Evolutionary conservation across 768 basidiomycete species (phyloP).

Genomic region (Amanita rubescens): DNA sequence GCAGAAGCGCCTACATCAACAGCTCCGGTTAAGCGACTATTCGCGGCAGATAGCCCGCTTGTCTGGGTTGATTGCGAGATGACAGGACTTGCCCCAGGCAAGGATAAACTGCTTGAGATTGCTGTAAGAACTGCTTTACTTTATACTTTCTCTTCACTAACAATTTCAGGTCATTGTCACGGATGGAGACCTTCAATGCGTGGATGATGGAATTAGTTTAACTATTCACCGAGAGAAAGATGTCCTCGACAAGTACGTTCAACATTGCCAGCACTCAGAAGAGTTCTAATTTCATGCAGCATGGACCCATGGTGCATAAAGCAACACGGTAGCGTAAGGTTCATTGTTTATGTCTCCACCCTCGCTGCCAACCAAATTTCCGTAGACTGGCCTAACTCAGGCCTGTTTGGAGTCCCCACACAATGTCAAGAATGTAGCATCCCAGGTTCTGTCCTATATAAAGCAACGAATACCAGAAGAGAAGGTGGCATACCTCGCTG

Average conservation of each 20-base stretch:
- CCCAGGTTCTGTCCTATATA: conserved; percentile 66
- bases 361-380: background rate
- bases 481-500: conserved; percentile 66
- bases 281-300: conserved; percentile 26
- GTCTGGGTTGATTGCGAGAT: conserved; percentile 90
- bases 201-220: conserved; percentile 76
- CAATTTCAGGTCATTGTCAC: conserved; percentile 70
- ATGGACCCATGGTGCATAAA: conserved; percentile 87
- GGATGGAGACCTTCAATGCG: conserved; percentile 69
- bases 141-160: background rate
- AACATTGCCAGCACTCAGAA: background rate
- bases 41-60: conserved; percentile 53
- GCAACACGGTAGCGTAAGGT: conserved; percentile 67
- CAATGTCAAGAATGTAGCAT: conserved; percentile 49
- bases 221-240: conserved; percentile 68
- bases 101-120: conserved; percentile 74
- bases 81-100: conserved; percentile 65
- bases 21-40: conserved; percentile 22
- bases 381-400: conserved; percentile 73
- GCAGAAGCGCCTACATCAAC: background rate
- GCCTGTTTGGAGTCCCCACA: conserved; percentile 71
- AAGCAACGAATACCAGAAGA: conserved; percentile 75
- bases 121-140: conserved; percentile 35
- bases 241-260: conserved; percentile 56
- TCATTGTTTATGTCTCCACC: background rate